Base-by-base conservation (phyloP, 2,329 filamentous ascomycete genomes). In the Claviceps sp. region DNA sequence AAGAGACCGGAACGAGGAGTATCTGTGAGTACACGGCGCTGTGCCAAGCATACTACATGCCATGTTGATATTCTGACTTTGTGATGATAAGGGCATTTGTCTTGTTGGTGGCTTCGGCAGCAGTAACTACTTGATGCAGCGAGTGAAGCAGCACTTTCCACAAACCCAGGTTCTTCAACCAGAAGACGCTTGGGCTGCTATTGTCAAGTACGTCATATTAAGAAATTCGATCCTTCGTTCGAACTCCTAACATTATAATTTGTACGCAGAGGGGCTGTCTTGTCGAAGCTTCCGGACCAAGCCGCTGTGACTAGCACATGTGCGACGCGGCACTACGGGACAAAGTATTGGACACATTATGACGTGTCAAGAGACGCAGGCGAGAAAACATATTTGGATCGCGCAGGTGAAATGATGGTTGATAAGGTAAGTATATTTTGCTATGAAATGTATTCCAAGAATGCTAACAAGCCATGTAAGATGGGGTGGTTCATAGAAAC, bases 41-140 rank as follows among this genome's bases (percentile, higher is more conserved):
- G 16, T 9, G 11, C 0, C 13, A 26, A n/a, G 26, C 8, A 30
- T 30, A 8, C 13, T 7, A 24, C 9, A 11, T 14, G 5, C 20
- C 14, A 4, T 43, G 41, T 13, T 30, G 5, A 11, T 42, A 6
- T 41, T 41, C 41, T 43, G 41, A 43, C 41, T 22, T 30, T 9
- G 8, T 30, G 26, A 30, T 30, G 26, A 30, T 11, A 36, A 54
- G 52, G 52, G 48, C 5, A 54, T 54, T 20, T 24, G 51, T 24
- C 42, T 51, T 30, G 52, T 54, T 8, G 49, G 52, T 11, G 52
- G 52, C 7, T 54, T 54, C 11, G 52, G 52, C 5, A 49, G 52
- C 49, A 54, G 40, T n/a, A 18, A 13, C 4, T 54, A 54, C 40
- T 30, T 54, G 45, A 26, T 14, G n/a, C 14, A 48, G 13, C 20